Evolutionary conservation across 2,329 filamentous ascomycete genomes (phyloP), one percentile per base, ranked within the genome.

Genomic region (Aspergillus spinulosporus): DNA sequence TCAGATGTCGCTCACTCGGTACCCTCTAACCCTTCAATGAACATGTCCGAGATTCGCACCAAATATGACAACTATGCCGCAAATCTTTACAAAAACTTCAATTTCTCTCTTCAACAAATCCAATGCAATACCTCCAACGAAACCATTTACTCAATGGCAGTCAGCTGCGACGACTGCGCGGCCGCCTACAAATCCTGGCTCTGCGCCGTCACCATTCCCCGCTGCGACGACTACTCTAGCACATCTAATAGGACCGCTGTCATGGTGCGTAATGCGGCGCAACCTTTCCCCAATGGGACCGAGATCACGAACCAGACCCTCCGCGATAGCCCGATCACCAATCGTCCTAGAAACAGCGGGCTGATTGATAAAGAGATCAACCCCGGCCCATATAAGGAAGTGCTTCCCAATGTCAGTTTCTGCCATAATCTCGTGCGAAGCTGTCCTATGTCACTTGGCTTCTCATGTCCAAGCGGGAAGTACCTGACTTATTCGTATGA

Each of bases 311-410:
- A 76, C 40, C 63, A 72, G 6, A 64, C 64, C 1, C 52, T 68
- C 7, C 61, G 72, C 8, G 70, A 63, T 4, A 64, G 59, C 15
- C 76, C 80, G 3, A 77, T 75, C 3, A 76, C 71, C 52, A 86
- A 82, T 55, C 72, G 76, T 6, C 90, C 88, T 9, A 83, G 92
- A 14, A 93, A 91, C 66, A 69, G 80, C 0, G 32, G 36, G 5
- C 75, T 84, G 47, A 94, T 97, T 63, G 92, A 97, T 66, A 65
- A 78, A 2, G 63, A 76, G 1, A 85, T 97, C 57, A 74, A 81
- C 59, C 92, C 94, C 0, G 94, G 94, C 0, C 94, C 94, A 0
- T 97, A 99, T 75, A 95, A 92, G 69, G 94, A 99, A 76, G 79
- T 97, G 15, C 77, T 96, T 6, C 94, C 94, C 0, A 97, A 93